Evolutionary conservation across 306 rosid genomes (phyloP), one percentile per base, ranked within the genome.

Genomic region (Hippophae gyantsensis): DNA sequence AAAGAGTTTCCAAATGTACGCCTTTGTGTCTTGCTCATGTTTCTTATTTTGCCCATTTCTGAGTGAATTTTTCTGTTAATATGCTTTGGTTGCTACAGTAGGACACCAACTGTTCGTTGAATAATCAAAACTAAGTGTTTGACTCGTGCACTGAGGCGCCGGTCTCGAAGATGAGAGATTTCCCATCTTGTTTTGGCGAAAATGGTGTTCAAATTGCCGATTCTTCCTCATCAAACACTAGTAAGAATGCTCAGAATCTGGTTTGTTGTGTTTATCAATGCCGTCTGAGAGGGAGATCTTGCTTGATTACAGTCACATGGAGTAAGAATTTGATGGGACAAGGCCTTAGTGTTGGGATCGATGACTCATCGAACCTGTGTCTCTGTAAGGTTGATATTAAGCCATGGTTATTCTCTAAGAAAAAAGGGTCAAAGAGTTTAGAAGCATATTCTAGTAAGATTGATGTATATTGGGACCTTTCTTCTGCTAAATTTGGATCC

Each of bases 151-250:
- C 75, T 71, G 72, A 66, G 72, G 69, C 59, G 58, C 53, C 38
- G 48, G 62, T 57, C 54, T 40, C 6, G 70, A 74, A 76, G 57
- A 92, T 92, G 99, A 88, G 84, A 75, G 99, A 92, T 82, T 92
- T 92, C 60, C 96, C 99, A 52, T 85, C 89, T 66, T 92, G 99
- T 72, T 92, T 92, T 72, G 96, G 99, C n/a, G 99, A 92, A 69
- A 88, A 80, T 63, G 99, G 95, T 5, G 97, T 92, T 68, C 99
- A 92, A 65, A 81, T 92, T 26, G 88, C 95, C 0, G 99, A 92
- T 82, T 92, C 87, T 61, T 85, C 98, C 3, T 82, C 96, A 3
- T 90, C 98, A 8, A 81, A 61, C 74, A 45, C 76, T 14, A 70
- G 75, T 54, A 88, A 71, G 66, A 70, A 69, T 68, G 85, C 90